phyloP scores from a whole-genome alignment of 305 asterid genomes.

The Solanum chacoense region DNA sequence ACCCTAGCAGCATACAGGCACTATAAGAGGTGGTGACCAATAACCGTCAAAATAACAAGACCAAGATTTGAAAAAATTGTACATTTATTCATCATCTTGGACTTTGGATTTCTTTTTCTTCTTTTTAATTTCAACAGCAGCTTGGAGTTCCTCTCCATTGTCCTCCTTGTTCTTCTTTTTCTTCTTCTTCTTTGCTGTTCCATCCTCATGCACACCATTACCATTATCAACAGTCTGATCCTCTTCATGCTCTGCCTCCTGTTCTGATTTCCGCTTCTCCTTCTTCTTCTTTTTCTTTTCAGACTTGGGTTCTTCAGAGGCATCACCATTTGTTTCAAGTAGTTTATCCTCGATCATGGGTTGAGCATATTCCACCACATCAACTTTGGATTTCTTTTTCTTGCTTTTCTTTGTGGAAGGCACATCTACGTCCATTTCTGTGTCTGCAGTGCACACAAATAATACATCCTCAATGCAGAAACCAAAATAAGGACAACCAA shows the following conservation, averaged over 20 bases:
- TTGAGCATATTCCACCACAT: constrained; percentile 14
- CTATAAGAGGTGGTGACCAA: not conserved
- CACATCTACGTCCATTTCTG: constrained; percentile 29
- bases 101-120: constrained; percentile 46
- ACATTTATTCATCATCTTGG: constrained; percentile 28
- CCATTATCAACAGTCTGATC: constrained; percentile 7
- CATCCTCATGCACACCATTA: constrained; percentile 32
- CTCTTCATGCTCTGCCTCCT: constrained; percentile 22
- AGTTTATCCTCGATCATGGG: constrained; percentile 34
- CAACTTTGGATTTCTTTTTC: constrained; percentile 32
- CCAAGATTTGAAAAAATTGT: not conserved
- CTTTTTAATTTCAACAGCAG: constrained; percentile 37
- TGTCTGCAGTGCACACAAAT: constrained; percentile 4
- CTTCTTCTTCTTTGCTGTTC: constrained; percentile 64
- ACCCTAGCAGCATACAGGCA: not conserved
- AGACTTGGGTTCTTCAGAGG: constrained; percentile 47
- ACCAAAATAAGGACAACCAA: not conserved
- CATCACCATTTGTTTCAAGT: constrained; percentile 31
- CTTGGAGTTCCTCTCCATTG: constrained; percentile 15
- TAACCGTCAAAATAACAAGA: not conserved
- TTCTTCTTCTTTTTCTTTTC: constrained; percentile 68
- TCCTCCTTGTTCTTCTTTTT: constrained; percentile 59
- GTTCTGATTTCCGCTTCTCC: constrained; percentile 43
- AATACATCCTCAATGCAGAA: not conserved
- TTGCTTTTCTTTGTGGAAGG: constrained; percentile 33